Evolutionary conservation across 2,329 filamentous ascomycete species (phyloP), one percentile per base, ranked within the genome.

Genomic region (Mollisiaceae sp.): DNA sequence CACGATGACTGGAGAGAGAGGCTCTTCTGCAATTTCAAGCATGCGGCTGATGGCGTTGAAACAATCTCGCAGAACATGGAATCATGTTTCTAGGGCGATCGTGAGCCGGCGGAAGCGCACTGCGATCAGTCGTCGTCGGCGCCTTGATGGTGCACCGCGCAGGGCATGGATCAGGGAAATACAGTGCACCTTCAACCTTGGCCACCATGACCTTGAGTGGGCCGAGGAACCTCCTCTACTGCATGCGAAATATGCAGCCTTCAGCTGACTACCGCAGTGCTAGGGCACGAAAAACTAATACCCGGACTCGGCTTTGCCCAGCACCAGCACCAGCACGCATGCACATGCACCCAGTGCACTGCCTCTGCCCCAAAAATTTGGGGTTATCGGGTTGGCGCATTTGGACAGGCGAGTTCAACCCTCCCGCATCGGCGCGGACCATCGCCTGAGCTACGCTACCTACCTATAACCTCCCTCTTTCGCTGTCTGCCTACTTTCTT

Each of bases 401-500:
- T 32, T 22, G 38, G 24, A 50, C 14, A 54, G 50, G 24, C 50
- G 24, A 35, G 45, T 22, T 50, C 8, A 2, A n/a, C 18, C 8
- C 45, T 45, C 14, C 47, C 11, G 43, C 47, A 38, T n/a, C 54
- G n/a, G 54, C 54, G n/a, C 11, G n/a, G 55, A n/a, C 32, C 55
- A 12, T 20, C 20, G 18, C 20, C 45, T 39, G 18, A 57, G 50
- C 38, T 41, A 32, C 47, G 47, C n/a, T 11, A 11, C n/a, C 35
- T 57, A 39, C 55, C 54, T 38, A 39, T 57, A 57, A 38, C 20
- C n/a, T 69, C 70, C 67, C 67, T 61, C 68, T 67, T 65, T 67
- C 65, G 62, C 67, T 65, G 58, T 65, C 65, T 68, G 67, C 61
- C 67, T 70, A 43, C 79, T 76, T 79, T 78, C 77, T 77, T 72